Evolutionary conservation across 164 flowering plant species (phyloP).

Genomic region (Aristolochia contorta): DNA sequence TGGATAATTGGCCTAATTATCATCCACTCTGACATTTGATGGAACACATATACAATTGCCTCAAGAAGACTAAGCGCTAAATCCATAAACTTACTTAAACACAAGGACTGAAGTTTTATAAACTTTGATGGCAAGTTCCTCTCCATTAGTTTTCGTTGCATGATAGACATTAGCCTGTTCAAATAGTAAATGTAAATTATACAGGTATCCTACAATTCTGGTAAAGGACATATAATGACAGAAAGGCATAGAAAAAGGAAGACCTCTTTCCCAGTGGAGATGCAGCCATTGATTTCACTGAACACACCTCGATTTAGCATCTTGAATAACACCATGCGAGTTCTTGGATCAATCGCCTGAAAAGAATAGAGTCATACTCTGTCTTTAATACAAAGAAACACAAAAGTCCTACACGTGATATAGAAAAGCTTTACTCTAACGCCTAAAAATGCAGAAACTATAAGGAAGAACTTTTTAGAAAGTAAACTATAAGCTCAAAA

Average conservation of each 20-base stretch:
- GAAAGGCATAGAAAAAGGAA: slow-evolving; percentile 2
- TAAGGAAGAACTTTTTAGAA: too few relatives aligned
- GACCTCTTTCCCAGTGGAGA: slow-evolving; percentile 99
- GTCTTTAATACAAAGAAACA: background rate
- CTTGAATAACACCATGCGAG: slow-evolving; percentile 86
- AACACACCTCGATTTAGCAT: slow-evolving; percentile 90
- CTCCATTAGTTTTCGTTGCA: slow-evolving; percentile 82
- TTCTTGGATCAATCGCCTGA: slow-evolving; percentile 97
- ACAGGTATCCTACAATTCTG: too few relatives aligned
- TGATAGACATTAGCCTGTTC: slow-evolving; percentile 95
- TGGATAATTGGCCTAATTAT: too few relatives aligned
- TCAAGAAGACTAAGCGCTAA: too few relatives aligned
- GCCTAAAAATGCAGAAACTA: too few relatives aligned
- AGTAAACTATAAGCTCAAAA: too few relatives aligned
- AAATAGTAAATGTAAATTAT: background rate
- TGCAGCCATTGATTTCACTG: slow-evolving; percentile 92
- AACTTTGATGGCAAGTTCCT: slow-evolving; percentile 84
- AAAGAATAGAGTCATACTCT: background rate
- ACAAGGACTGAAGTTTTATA: slow-evolving; percentile 95
- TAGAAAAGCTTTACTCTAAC: too few relatives aligned
- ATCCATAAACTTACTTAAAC: slow-evolving; percentile 62
- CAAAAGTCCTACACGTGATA: too few relatives aligned
- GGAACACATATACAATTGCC: too few relatives aligned
- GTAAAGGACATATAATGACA: too few relatives aligned
- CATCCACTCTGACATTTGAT: too few relatives aligned